A percentile compares a stretch with the other conserved stretches of the same genome.
Evolutionary conservation across 1,139 yeast species (phyloP).

Genomic region (Yamadazyma oceani): DNA sequence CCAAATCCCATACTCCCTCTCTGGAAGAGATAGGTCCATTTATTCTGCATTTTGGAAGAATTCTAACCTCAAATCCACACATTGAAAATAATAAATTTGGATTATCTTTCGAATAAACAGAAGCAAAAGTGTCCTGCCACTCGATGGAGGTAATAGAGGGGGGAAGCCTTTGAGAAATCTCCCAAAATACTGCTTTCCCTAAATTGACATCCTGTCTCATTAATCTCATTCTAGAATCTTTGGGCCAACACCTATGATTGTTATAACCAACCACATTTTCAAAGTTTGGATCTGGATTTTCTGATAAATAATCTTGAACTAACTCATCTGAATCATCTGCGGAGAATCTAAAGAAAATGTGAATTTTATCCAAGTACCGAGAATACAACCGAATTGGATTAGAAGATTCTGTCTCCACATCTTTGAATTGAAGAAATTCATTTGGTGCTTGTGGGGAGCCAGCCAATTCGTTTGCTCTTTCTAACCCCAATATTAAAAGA

Average conservation of each 20-base stretch:
- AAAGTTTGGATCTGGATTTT: slow-evolving; percentile 90
- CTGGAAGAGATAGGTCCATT: slow-evolving; percentile 45
- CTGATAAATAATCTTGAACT: slow-evolving; percentile 71
- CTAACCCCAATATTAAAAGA: slow-evolving; percentile 76
- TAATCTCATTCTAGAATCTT: slow-evolving; percentile 86
- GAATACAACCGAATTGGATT: slow-evolving; percentile 80
- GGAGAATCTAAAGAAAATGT: slow-evolving; percentile 73
- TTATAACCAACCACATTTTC: slow-evolving; percentile 86
- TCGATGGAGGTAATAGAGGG: slow-evolving; percentile 65
- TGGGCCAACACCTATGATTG: slow-evolving; percentile 92
- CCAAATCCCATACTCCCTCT: slow-evolving; percentile 92
- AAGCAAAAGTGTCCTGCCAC: slow-evolving; percentile 83
- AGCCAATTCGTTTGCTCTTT: slow-evolving; percentile 85
- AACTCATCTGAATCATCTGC: slow-evolving; percentile 74
- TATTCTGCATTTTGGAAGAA: slow-evolving; percentile 70
- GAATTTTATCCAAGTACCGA: slow-evolving; percentile 80
- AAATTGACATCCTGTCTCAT: slow-evolving; percentile 90
- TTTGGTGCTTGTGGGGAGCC: slow-evolving; percentile 76
- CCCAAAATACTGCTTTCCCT: slow-evolving; percentile 94
- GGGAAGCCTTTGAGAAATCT: slow-evolving; percentile 77
- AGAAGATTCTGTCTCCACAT: slow-evolving; percentile 54
- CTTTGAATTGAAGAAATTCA: slow-evolving; percentile 71
- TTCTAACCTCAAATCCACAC: slow-evolving; percentile 94
- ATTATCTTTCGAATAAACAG: slow-evolving; percentile 88
- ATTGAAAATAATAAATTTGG: slow-evolving; percentile 84